Evolutionary conservation across 2,329 filamentous ascomycete species (phyloP).

Genomic region (Monilinia aucupariae): DNA sequence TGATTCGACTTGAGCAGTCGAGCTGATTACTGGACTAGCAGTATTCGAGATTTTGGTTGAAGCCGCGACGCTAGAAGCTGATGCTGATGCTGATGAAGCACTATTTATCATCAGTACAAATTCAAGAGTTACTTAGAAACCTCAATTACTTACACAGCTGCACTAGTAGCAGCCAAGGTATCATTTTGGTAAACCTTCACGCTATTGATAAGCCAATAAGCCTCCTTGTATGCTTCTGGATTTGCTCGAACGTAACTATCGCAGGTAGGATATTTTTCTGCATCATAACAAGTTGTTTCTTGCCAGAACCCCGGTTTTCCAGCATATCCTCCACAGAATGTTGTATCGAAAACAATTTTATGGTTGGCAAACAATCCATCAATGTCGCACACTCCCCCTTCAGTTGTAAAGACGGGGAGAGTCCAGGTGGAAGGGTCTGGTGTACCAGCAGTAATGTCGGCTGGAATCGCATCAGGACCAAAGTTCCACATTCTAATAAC

Average conservation of each 20-base stretch:
- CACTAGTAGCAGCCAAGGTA: slow-evolving; percentile 35
- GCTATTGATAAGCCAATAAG: slow-evolving; percentile 31
- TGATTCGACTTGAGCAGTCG: not conserved
- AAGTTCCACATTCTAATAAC: slow-evolving; percentile 75
- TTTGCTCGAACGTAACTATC: slow-evolving; percentile 29
- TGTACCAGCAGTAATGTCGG: slow-evolving; percentile 50
- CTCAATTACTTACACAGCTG: not conserved
- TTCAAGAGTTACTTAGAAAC: no score
- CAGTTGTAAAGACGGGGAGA: slow-evolving; percentile 58
- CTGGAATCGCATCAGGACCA: slow-evolving; percentile 55
- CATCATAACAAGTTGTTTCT: slow-evolving; percentile 38
- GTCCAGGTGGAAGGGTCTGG: slow-evolving; percentile 66
- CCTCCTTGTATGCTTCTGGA: slow-evolving; percentile 24
- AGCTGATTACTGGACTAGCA: not conserved
- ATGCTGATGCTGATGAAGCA: not conserved
- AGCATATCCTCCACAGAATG: slow-evolving; percentile 68
- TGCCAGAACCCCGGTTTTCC: slow-evolving; percentile 49
- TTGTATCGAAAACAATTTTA: slow-evolving; percentile 66
- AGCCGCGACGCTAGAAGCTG: no score
- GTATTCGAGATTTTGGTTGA: not conserved
- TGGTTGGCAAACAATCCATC: slow-evolving; percentile 60
- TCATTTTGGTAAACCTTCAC: slow-evolving; percentile 28
- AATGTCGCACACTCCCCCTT: slow-evolving; percentile 58
- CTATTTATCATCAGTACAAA: slow-evolving; percentile 4
- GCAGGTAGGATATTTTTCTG: slow-evolving; percentile 35